Evolutionary conservation across 495 filamentous ascomycete species (phyloP).

Genomic region (Tuber brumale): DNA sequence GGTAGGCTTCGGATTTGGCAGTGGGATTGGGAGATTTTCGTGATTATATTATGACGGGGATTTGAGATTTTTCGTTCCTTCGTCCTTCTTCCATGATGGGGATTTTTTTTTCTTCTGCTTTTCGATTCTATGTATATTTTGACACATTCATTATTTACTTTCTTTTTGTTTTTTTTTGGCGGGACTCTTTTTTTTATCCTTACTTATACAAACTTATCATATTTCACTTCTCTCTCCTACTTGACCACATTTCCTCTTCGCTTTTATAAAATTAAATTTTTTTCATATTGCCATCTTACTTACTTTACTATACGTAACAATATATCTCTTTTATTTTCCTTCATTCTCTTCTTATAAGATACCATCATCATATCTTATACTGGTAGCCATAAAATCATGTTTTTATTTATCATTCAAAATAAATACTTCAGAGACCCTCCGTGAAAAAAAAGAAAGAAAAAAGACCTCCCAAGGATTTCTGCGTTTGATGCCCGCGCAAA

Average conservation of each 20-base stretch:
- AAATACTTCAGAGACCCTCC: background rate
- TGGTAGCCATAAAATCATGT: background rate
- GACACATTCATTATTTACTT: background rate
- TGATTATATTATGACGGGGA: background rate
- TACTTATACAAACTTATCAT: background rate
- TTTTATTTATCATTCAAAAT: background rate
- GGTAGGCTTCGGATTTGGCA: background rate
- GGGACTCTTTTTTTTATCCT: background rate
- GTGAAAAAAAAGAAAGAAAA: background rate
- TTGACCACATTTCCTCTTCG: background rate
- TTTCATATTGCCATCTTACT: background rate
- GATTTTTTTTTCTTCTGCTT: background rate
- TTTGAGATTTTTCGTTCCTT: slow-evolving; percentile 3
- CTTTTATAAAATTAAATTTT: background rate
- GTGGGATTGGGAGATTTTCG: slow-evolving; percentile 1
- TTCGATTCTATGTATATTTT: slow-evolving; percentile 5
- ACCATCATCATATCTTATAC: background rate
- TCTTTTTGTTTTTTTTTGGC: background rate
- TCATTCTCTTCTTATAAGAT: background rate
- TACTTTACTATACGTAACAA: background rate
- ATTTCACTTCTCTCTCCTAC: background rate
- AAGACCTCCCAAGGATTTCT: background rate
- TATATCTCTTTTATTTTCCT: background rate
- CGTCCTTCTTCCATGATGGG: background rate
- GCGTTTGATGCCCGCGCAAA: background rate